Evolutionary conservation across 129 eudicot species (phyloP), one percentile per base, ranked within the genome.

Genomic region (Gnaphalium uliginosum): DNA sequence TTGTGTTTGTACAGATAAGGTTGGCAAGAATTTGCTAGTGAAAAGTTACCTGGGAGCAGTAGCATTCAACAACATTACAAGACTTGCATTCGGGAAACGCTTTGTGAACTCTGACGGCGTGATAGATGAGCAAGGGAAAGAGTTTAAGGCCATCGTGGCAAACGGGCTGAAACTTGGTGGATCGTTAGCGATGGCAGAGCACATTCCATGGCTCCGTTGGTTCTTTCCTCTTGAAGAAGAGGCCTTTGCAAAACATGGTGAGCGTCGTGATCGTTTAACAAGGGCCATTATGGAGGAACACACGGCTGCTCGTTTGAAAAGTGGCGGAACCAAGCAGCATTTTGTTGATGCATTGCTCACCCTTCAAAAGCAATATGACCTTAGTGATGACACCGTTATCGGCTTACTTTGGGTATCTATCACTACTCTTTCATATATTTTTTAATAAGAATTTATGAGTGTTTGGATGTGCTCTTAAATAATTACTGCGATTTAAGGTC

Each of bases 351-450:
- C 89, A 5, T 81, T 90, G 86, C 83, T 90, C 59, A 84, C 93
- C 2, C 90, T 82, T 30, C 78, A 88, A 72, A 83, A 87, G 26
- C 74, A 90, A 39, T 90, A 88, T 77, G 93, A 82, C 67, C 85
- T 90, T 3, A 88, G 96, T 32, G 93, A 90, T 26, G 96, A 88
- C 71, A 90, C 93, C 24, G 79, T 90, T 65, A 86, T 87, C 66
- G 96, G 93, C 71, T 81, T 90, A 9, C 90, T 90, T 69, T 90
- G 96, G 96, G 96, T 89, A 83, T 19, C 82, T 69, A 50, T 74
- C 51, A 15, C 37, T 56, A 22, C 43, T 60, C 69, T 30, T 27
- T 61, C 26, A 0, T 13, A 8, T 37, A 57, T 0, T 29, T 29
- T 29, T 29, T 6, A 71, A 27, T 9, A 15, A 10, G 8, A n/a